Evolutionary conservation across 2,329 filamentous ascomycete species (phyloP).

Genomic region (Neofusicoccum parvum): DNA sequence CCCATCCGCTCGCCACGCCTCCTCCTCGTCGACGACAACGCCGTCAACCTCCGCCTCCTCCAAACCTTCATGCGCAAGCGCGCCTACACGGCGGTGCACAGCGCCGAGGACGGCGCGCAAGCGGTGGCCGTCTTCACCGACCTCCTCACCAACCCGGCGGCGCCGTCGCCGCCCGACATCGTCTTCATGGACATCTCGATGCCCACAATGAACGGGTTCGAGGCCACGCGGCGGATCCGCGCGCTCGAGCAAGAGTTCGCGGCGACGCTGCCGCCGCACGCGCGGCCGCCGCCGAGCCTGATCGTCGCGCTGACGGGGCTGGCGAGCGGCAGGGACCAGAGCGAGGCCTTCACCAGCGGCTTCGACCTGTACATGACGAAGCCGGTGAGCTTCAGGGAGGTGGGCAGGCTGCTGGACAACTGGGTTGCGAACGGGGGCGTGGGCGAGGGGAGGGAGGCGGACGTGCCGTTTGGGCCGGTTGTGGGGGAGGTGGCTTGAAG

Average conservation of each 20-base stretch:
- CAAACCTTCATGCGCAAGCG: constrained; percentile 35
- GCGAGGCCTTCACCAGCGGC: constrained; percentile 45
- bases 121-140: constrained; percentile 43
- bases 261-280: neutral
- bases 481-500: neutral
- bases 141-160: neutral
- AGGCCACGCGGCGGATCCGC: constrained; percentile 48
- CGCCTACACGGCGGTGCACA: constrained; percentile 22
- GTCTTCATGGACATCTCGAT: constrained; percentile 54
- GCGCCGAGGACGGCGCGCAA: constrained; percentile 46
- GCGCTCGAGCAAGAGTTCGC: constrained; percentile 26
- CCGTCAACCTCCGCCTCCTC: constrained; percentile 58
- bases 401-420: constrained; percentile 44
- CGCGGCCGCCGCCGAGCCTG: constrained; percentile 28
- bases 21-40: constrained; percentile 24
- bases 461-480: constrained; percentile 6
- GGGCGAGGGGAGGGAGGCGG: neutral
- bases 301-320: constrained; percentile 52
- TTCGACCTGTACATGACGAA: constrained; percentile 52
- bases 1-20: constrained; percentile 8
- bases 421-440: constrained; percentile 29
- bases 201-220: constrained; percentile 50
- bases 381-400: constrained; percentile 48
- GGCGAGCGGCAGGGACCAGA: constrained; percentile 46
- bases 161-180: constrained; percentile 31